A percentile compares a stretch with the other conserved stretches of the same genome.
Evolutionary conservation across 2,329 filamentous ascomycete genomes (phyloP).

Genomic region (Arthrobotrys sphaeroides): DNA sequence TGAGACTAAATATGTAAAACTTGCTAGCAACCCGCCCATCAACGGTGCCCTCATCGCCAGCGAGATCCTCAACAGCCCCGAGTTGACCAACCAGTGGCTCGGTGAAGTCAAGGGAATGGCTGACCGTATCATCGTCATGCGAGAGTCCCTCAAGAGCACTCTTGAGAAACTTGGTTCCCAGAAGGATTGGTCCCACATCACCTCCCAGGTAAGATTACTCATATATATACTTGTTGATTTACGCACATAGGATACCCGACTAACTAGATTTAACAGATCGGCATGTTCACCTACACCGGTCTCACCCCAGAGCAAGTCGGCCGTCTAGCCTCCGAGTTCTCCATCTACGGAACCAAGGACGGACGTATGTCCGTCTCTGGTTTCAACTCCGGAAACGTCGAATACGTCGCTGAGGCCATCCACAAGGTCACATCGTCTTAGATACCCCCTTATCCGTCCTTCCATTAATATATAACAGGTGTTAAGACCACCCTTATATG

Average conservation of each 20-base stretch:
- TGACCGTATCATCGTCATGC: conserved; percentile 93
- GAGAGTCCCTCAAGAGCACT: conserved; percentile 77
- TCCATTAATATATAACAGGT: not conserved
- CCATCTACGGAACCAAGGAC: conserved; percentile 95
- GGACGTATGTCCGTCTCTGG: conserved; percentile 86
- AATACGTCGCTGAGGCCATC: conserved; percentile 82
- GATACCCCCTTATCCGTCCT: not conserved
- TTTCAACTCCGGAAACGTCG: conserved; percentile 80
- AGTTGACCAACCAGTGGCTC: conserved; percentile 90
- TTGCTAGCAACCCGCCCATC: conserved; percentile 77
- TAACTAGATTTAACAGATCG: conserved; percentile 67
- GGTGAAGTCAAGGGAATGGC: conserved; percentile 92
- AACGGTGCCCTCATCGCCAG: conserved; percentile 92
- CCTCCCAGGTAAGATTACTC: conserved; percentile 72
- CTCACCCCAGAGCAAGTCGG: conserved; percentile 76
- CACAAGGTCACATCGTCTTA: conserved; percentile 70
- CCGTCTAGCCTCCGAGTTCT: conserved; percentile 67
- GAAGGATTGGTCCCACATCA: conserved; percentile 95
- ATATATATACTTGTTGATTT: not conserved
- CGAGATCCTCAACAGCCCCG: conserved; percentile 81
- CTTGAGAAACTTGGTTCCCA: conserved; percentile 87
- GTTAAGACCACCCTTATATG: too few relatives aligned
- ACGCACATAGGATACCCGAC: not conserved
- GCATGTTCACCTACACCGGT: conserved; percentile 95
- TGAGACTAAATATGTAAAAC: not conserved